Evolutionary conservation across 129 eudicot species (phyloP).

Genomic region (Glebionis coronaria): DNA sequence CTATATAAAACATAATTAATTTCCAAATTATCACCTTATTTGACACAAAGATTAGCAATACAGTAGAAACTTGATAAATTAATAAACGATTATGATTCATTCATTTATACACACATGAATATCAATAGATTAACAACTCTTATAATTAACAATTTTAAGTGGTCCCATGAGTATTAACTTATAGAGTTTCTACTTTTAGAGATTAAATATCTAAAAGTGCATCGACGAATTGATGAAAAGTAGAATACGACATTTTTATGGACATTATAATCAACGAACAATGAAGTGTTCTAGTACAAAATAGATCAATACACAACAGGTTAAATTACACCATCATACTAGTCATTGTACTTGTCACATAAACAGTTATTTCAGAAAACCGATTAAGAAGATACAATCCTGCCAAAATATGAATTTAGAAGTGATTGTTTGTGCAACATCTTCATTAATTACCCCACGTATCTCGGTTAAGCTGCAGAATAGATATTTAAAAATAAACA

Average conservation of each 20-base stretch:
- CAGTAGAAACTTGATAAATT: constrained; percentile 24
- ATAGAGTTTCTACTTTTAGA: neutral
- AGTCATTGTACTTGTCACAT: too few species aligned
- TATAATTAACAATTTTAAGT: neutral
- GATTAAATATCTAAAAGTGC: neutral
- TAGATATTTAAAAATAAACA: constrained; percentile 11
- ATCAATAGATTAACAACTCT: neutral
- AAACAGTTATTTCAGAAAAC: too few species aligned
- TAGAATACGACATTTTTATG: too few species aligned
- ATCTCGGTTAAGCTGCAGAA: constrained; percentile 89
- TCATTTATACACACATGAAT: too few species aligned
- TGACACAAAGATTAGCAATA: neutral
- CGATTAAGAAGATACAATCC: constrained; percentile 39
- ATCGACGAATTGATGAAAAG: too few species aligned
- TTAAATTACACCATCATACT: too few species aligned
- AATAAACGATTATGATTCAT: neutral
- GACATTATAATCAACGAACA: too few species aligned
- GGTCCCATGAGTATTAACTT: too few species aligned
- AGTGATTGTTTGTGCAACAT: constrained; percentile 86
- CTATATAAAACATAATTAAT: constrained; percentile 29
- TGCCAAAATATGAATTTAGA: constrained; percentile 94
- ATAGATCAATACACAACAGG: too few species aligned
- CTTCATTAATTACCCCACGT: constrained; percentile 99
- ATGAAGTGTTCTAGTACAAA: neutral
- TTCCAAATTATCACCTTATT: neutral